Base-by-base conservation (phyloP, 192 early-diverging fungal genomes). In the Backusella psychrophila region DNA sequence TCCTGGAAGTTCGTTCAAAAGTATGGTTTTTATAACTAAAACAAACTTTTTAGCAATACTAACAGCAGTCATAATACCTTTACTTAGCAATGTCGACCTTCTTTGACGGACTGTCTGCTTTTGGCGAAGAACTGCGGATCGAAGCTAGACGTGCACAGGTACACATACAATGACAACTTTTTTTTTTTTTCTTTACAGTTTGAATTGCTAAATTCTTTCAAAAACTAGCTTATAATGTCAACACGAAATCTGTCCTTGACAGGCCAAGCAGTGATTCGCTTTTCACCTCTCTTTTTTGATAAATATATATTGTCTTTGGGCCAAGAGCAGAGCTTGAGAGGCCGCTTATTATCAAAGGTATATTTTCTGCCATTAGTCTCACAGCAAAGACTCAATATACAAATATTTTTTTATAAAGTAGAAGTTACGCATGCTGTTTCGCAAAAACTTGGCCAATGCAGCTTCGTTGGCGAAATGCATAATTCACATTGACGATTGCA, bases 61-160 rank as follows among this genome's bases (percentile, higher is more conserved):
- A 9, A 36, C 11, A 39, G 38, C 12, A 33, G 33, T 2, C 33
- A 33, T 33, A 33, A 3, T 33, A 38, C 19, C 14, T 71, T 35
- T 46, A 11, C 17, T 3, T 49, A 72, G 70, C 39, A 6, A 5
- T 72, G 14, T 29, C 41, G 15, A 44, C 29, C 23, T 72, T 39
- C 14, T 14, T 72, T 3, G 41, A 72, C 44, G 70, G 29, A 0
- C 12, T 72, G 4, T 11, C 4, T 52, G 6, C 26, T 4, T 72
- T 72, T 72, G 70, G 70, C 0, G 70, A 72, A 19, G 70, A 72
- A 23, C 31, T 72, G 41, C n/a, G 70, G 42, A 72, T 72, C 23
- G 70, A 72, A 31, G 70, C 42, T 17, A 72, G 70, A 46, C 41
- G 44, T 46, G 21, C 26, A 15, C 70, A 72, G 41, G 70, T 44